These are phyloP conservation scores for Coprinellus aureogranulatus DNA, from an alignment of 768 basidiomycete genomes.

Conservation along the genomic window DNA sequence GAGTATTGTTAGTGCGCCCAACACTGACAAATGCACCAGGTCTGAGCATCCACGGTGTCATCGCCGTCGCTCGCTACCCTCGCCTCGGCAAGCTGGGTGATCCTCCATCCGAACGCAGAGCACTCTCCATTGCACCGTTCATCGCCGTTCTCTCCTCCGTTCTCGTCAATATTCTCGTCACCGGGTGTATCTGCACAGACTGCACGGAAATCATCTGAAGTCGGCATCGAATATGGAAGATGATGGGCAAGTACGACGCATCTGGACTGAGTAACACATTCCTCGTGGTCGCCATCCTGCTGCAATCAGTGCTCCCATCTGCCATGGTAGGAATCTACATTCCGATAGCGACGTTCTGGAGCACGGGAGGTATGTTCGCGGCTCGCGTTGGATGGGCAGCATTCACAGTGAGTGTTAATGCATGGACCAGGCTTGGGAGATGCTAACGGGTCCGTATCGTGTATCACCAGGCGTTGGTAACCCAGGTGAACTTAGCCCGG, in stretches of 20 bases:
- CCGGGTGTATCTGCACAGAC: neutral
- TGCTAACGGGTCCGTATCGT: neutral
- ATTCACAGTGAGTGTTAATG: neutral
- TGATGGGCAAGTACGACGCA: neutral
- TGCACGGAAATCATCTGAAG: neutral
- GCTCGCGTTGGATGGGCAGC: neutral
- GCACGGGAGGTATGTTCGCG: neutral
- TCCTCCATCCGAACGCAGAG: neutral
- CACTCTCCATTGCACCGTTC: neutral
- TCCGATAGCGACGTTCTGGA: neutral
- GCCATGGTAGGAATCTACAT: neutral
- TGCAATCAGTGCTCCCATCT: neutral
- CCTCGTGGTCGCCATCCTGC: neutral
- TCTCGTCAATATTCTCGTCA: neutral
- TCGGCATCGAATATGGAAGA: neutral
- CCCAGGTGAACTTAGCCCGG: neutral
- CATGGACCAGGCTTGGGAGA: neutral
- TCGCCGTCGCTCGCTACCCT: neutral
- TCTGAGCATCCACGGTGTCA: neutral
- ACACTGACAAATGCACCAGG: neutral
- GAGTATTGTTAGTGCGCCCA: no score
- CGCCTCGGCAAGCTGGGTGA: neutral
- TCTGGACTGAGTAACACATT: neutral
- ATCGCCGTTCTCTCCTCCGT: neutral
- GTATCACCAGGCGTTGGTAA: neutral